These are phyloP conservation scores for Forsythia viridissima DNA, from an alignment of 257 asterid genomes.

Conservation along the genomic window DNA sequence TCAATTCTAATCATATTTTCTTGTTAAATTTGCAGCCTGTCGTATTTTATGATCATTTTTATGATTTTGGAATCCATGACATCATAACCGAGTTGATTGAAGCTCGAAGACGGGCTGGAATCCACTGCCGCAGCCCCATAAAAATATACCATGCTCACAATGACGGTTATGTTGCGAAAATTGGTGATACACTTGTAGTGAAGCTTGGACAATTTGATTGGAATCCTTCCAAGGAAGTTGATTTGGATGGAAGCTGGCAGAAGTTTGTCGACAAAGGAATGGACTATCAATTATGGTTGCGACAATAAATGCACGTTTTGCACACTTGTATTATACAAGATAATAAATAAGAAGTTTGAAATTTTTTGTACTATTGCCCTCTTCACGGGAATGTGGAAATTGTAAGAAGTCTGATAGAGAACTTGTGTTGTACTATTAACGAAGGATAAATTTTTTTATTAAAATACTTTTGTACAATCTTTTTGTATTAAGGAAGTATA, in stretches of 20 bases:
- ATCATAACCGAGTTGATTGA: constrained; percentile 41
- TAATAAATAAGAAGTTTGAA: neutral
- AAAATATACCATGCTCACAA: constrained; percentile 42
- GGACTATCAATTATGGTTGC: constrained; percentile 45
- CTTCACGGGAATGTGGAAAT: neutral
- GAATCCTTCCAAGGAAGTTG: constrained; percentile 47
- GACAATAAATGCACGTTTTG: constrained; percentile 22
- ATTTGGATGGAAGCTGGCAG: constrained; percentile 44
- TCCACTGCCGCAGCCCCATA: constrained; percentile 41
- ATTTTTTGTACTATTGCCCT: neutral
- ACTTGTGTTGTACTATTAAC: neutral
- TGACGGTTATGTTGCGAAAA: constrained; percentile 43
- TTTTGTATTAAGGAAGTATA: neutral
- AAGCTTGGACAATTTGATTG: constrained; percentile 45
- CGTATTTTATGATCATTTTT: constrained; percentile 41
- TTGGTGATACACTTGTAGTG: constrained; percentile 40
- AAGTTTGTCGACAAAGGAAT: constrained; percentile 42
- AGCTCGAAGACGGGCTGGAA: constrained; percentile 39
- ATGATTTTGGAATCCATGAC: constrained; percentile 44
- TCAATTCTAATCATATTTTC: neutral
- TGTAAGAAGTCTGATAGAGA: neutral
- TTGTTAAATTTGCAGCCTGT: constrained; percentile 29
- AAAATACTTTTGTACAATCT: neutral
- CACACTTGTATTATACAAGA: neutral
- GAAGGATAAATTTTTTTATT: neutral